phyloP scores from a whole-genome alignment of 2,329 filamentous ascomycete genomes.

The Mycocentrospora acerina region DNA sequence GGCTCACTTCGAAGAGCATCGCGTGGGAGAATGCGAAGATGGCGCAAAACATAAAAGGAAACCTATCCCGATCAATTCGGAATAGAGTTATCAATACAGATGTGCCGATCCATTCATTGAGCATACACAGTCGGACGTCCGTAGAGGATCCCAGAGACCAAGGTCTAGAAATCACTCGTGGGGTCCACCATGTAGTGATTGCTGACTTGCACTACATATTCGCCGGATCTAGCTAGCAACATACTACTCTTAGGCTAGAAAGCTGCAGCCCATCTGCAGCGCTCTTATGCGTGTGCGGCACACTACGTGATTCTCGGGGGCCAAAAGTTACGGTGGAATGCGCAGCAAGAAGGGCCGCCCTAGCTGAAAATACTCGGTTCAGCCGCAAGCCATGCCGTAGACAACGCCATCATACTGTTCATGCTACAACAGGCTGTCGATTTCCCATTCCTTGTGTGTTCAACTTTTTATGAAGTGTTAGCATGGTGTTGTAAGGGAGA shows the following conservation, averaged over 20 bases:
- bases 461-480: no score
- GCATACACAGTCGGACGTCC: constrained; percentile 16
- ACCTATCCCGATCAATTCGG: no score
- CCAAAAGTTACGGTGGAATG: neutral
- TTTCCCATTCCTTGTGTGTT: no score
- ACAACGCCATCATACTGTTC: no score
- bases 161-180: constrained; percentile 22
- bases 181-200: constrained; percentile 20
- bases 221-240: constrained; percentile 27
- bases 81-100: constrained; percentile 1
- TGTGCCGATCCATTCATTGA: constrained; percentile 24
- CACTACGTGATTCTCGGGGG: neutral
- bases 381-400: constrained; percentile 5
- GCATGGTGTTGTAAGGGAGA: no score
- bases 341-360: constrained; percentile 1
- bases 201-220: constrained; percentile 26
- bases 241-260: constrained; percentile 14
- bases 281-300: neutral
- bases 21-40: no score
- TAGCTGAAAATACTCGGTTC: no score
- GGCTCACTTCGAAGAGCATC: neutral
- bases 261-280: constrained; percentile 17
- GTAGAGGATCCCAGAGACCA: constrained; percentile 12
- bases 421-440: no score
- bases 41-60: no score